Base-by-base conservation (phyloP, 306 rosid species). In the Quercus gilva region DNA sequence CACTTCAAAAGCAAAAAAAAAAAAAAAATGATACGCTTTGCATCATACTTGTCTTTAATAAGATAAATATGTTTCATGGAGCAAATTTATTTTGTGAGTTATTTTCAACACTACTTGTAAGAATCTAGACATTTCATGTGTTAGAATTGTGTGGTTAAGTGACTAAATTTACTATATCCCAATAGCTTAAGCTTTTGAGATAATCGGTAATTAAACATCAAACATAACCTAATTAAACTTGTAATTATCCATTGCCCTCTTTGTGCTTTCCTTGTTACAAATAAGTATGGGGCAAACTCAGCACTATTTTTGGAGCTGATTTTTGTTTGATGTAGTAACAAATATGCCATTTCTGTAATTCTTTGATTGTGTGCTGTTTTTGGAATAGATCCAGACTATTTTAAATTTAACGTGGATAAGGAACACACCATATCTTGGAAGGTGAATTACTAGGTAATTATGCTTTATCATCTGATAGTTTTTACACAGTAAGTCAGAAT, bases 381-480 rank as follows among this genome's bases (percentile, higher is more conserved):
- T 91, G 70, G 87, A 86, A 76, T 82, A 87, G 78, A 85, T 89
- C 69, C 84, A 70, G n/a, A 53, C 80, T 49, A 79, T 91, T 88
- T 33, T 91, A 77, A 92, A 86, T 83, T 20, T 92, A 74, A 90
- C 97, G 5, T 92, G 99, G 99, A 90, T 94, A 77, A 90, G 97
- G 89, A 87, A 91, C 79, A 88, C 97, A 13, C 90, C 94, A 8
- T 88, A 83, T 80, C 79, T 90, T 81, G 88, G 74, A 81, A 94
- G 93, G 99, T 91, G 20, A 86, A 61, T 60, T 68, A 56, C 60
- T 71, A 57, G 78, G 71, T 76, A 69, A 57, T 74, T 49, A 26
- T 18, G 43, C 17, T 76, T 15, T 17, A n/a, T 31, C n/a, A 64
- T n/a, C 29, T 37, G 74, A 69, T 1, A 74, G 28, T 74, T 49